These are phyloP conservation scores for Botrytis squamosa DNA, from an alignment of 2,329 filamentous ascomycete genomes.

Conservation along the genomic window DNA sequence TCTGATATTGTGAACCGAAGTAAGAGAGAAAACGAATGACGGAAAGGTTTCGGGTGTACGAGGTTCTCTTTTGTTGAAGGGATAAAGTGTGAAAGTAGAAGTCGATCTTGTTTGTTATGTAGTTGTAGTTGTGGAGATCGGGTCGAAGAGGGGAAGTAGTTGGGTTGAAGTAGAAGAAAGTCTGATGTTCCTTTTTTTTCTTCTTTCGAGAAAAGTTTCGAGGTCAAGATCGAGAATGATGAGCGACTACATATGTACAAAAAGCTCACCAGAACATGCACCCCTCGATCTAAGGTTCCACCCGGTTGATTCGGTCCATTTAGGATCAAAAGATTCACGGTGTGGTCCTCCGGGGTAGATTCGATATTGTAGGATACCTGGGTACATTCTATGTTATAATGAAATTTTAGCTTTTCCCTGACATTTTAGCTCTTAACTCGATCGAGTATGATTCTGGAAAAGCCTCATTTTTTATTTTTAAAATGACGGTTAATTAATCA, in stretches of 20 bases:
- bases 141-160: conserved; percentile 5
- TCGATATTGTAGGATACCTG: conserved; percentile 11
- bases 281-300: conserved; percentile 33
- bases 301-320: conserved; percentile 31
- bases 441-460: conserved; percentile 13
- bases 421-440: conserved; percentile 4
- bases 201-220: not conserved
- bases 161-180: conserved; percentile 22
- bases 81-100: not conserved
- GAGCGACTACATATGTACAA: conserved; percentile 33
- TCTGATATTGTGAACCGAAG: conserved; percentile 4
- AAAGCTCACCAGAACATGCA: conserved; percentile 22
- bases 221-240: conserved; percentile 19
- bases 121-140: not conserved
- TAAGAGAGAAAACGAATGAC: not conserved
- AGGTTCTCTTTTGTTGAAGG: not conserved
- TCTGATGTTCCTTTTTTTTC: conserved; percentile 1
- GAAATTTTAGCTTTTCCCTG: conserved; percentile 2
- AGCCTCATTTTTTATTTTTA: conserved; percentile 7
- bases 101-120: not conserved
- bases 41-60: not conserved
- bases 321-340: conserved; percentile 19
- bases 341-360: conserved; percentile 26
- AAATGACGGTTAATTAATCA: conserved; percentile 14
- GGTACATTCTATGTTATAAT: conserved; percentile 8